These are phyloP conservation scores for Moringa oleifera DNA, from an alignment of 345 rosid genomes.

Conservation along the genomic window DNA sequence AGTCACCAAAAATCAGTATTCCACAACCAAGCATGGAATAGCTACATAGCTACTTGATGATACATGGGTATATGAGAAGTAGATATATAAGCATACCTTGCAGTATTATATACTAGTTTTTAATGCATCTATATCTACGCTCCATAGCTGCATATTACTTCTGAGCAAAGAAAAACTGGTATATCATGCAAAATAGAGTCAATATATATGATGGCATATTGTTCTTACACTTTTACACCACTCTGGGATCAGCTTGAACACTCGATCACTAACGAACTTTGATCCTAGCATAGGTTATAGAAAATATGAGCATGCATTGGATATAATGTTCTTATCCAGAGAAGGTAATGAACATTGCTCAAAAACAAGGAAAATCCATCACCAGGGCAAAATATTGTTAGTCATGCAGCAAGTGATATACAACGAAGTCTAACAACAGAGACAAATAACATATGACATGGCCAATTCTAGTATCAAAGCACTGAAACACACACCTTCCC, in stretches of 20 bases:
- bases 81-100: no score
- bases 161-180: no score
- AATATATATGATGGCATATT: background rate
- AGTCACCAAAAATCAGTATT: no score
- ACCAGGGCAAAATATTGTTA: background rate
- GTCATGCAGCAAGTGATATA: background rate
- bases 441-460: conserved; percentile 2
- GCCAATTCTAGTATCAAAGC: conserved; percentile 15
- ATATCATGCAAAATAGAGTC: background rate
- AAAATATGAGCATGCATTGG: conserved; percentile 18
- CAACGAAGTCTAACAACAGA: background rate
- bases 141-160: no score
- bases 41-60: no score
- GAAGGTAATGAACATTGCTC: conserved; percentile 2
- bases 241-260: conserved; percentile 61
- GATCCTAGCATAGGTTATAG: conserved; percentile 38
- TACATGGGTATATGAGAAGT: no score
- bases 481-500: conserved; percentile 34
- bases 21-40: no score
- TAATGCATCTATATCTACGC: background rate
- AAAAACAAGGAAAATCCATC: background rate
- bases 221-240: conserved; percentile 84
- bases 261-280: conserved; percentile 50
- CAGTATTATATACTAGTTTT: no score
- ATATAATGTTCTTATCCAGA: conserved; percentile 10